Conservation (phyloP, 305 asterid species). For the Plantago rigida region DNA sequence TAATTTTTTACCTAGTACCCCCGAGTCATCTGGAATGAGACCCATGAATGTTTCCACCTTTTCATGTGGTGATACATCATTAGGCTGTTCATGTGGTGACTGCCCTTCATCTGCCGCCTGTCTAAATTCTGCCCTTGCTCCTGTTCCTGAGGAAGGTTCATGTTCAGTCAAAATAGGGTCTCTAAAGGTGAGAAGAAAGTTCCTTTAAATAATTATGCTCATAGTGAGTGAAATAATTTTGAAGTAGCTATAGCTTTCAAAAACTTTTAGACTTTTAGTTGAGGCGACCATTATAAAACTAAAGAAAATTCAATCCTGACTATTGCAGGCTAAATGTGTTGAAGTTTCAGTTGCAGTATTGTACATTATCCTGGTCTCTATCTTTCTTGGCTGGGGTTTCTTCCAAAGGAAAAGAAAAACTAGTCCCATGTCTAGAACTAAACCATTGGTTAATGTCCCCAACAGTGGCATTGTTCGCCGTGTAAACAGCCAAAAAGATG, state of each 20-base stretch:
- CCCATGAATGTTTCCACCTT: constrained; percentile 80
- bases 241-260: no score
- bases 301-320: constrained; percentile 19
- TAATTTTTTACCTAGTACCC: constrained; percentile 58
- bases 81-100: constrained; percentile 99
- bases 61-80: constrained; percentile 83
- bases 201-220: constrained; percentile 5
- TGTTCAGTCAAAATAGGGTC: constrained; percentile 84
- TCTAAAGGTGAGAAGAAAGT: constrained; percentile 50
- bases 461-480: constrained; percentile 67
- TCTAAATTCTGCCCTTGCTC: constrained; percentile 58
- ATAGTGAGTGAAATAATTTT: neutral
- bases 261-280: neutral
- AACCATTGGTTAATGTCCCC: constrained; percentile 67
- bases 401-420: constrained; percentile 51
- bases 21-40: constrained; percentile 67
- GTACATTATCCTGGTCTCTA: constrained; percentile 60
- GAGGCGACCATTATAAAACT: constrained; percentile 12
- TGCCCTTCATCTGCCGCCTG: constrained; percentile 81
- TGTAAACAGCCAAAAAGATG: constrained; percentile 71
- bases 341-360: constrained; percentile 70
- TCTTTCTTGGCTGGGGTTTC: constrained; percentile 91
- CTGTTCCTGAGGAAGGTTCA: constrained; percentile 55
- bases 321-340: constrained; percentile 83
- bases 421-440: constrained; percentile 51